Conservation (phyloP, 352 stramenopile species). For the Blastocystis sp. region DNA sequence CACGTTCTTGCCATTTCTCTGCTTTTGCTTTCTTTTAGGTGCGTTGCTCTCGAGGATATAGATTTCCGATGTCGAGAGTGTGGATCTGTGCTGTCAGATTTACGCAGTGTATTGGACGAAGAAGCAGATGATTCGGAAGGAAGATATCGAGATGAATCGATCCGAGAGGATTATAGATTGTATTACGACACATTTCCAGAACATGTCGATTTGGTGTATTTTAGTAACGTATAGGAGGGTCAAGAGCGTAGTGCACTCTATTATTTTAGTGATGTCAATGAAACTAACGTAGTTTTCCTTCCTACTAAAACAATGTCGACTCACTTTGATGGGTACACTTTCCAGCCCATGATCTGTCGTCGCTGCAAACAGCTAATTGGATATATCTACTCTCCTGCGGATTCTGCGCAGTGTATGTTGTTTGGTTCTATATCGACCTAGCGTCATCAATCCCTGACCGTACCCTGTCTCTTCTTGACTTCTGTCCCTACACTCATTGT, state of each 20-base stretch:
- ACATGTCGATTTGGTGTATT: not conserved
- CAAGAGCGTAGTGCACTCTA: not conserved
- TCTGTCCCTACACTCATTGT: not conserved
- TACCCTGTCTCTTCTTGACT: not conserved
- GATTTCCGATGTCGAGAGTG: not conserved
- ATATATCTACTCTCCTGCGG: conserved; percentile 5
- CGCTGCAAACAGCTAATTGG: not conserved
- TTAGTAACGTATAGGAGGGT: not conserved
- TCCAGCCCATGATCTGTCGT: not conserved
- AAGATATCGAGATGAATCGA: not conserved
- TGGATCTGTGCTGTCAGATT: not conserved
- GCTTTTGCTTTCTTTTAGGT: not conserved
- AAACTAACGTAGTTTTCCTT: not conserved
- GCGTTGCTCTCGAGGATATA: not conserved
- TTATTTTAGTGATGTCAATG: conserved; percentile 3
- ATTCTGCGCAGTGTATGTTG: not conserved
- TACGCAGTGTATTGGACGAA: not conserved
- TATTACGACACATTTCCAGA: not conserved
- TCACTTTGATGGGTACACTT: not conserved
- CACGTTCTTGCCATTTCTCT: not conserved
- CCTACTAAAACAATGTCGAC: not conserved
- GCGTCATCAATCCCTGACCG: not conserved
- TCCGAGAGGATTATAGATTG: not conserved
- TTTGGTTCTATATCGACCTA: not conserved
- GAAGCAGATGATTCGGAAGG: not conserved